These are phyloP conservation scores for Alternaria sp. DNA, from an alignment of 2,329 filamentous ascomycete genomes.

Conservation along the genomic window DNA sequence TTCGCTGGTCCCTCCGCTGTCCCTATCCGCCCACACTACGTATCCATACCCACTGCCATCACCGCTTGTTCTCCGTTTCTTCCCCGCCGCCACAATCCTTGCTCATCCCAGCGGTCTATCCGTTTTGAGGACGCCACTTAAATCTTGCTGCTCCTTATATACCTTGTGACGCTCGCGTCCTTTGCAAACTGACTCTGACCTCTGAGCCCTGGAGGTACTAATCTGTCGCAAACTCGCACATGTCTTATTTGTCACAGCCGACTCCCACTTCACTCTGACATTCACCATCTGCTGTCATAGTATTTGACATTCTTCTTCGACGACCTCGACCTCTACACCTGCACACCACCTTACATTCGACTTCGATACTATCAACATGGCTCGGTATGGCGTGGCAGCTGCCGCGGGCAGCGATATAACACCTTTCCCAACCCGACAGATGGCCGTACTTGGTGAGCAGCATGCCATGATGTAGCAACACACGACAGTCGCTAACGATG, in stretches of 20 bases:
- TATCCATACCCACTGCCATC: conserved; percentile 47
- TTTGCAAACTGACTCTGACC: conserved; percentile 36
- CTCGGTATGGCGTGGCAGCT: conserved; percentile 36
- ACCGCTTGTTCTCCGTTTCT: conserved; percentile 47
- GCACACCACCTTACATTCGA: conserved; percentile 1
- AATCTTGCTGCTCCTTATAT: conserved; percentile 49
- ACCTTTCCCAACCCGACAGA: conserved; percentile 64
- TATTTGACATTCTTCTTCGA: conserved; percentile 5
- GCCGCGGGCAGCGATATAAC: conserved; percentile 43
- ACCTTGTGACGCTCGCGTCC: conserved; percentile 45
- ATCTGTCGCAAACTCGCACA: conserved; percentile 37
- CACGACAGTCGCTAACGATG: conserved; percentile 4
- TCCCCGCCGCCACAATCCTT: conserved; percentile 48
- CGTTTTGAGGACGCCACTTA: conserved; percentile 48
- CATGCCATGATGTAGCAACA: not conserved
- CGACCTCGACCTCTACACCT: not conserved
- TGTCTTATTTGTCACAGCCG: conserved; percentile 35
- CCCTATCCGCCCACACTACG: conserved; percentile 45
- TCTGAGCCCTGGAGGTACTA: conserved; percentile 33
- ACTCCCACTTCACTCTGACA: conserved; percentile 9
- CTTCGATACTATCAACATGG: conserved; percentile 30
- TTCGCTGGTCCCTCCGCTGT: conserved; percentile 46
- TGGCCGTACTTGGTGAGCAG: conserved; percentile 61
- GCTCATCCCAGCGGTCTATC: conserved; percentile 41
- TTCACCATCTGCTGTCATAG: conserved; percentile 15